A percentile compares a stretch with the other conserved stretches of the same genome.
Conservation (phyloP, 371 early-diverging fungal species). For the Fennellomyces sp. region DNA sequence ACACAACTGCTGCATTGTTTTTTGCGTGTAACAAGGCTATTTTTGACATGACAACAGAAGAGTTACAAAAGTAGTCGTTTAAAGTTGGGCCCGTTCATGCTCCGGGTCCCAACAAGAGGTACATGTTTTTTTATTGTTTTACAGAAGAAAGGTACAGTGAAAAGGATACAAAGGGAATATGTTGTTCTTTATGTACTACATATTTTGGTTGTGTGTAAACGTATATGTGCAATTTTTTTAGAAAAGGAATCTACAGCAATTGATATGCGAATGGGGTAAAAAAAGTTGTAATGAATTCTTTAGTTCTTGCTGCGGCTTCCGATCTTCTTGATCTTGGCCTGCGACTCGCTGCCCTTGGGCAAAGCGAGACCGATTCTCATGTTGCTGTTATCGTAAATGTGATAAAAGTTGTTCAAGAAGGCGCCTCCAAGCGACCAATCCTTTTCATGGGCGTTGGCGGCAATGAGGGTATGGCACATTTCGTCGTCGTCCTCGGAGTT, state of each 20-base stretch:
- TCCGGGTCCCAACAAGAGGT: no score
- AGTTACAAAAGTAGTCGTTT: background rate
- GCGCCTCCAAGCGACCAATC: conserved; percentile 48
- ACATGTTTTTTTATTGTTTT: no score
- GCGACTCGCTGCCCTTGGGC: conserved; percentile 28
- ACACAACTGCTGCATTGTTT: background rate
- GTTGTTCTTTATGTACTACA: no score
- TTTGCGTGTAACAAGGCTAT: background rate
- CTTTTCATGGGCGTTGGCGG: conserved; percentile 27
- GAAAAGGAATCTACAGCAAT: no score
- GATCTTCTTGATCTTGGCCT: conserved; percentile 36
- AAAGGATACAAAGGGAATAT: no score
- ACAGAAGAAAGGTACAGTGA: no score
- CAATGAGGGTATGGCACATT: conserved; percentile 35
- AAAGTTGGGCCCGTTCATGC: background rate
- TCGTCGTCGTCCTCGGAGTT: conserved; percentile 15
- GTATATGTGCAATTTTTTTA: no score
- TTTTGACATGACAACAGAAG: background rate
- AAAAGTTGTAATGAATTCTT: background rate
- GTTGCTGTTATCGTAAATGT: conserved; percentile 38
- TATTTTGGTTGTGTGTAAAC: no score
- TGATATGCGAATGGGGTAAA: no score
- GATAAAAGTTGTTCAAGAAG: conserved; percentile 47
- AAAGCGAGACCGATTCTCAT: conserved; percentile 41
- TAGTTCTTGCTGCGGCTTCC: conserved; percentile 21